phyloP scores from a whole-genome alignment of 148 eudicot species.

The Vaccinium myrtillus region DNA sequence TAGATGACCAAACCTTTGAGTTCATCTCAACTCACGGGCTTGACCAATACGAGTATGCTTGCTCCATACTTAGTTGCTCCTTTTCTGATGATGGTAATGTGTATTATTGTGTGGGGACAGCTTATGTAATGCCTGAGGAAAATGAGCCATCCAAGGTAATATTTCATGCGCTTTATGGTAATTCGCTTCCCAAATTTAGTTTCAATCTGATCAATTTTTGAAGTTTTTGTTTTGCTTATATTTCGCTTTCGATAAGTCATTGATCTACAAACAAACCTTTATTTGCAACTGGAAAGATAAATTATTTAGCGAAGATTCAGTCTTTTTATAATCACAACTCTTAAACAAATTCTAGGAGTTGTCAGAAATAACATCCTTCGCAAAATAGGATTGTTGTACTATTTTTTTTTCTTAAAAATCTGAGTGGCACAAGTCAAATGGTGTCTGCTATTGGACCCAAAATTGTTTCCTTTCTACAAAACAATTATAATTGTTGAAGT shows the following conservation, averaged over 20 bases:
- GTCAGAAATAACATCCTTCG: background rate
- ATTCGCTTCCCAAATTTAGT: background rate
- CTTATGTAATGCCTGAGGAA: constrained; percentile 93
- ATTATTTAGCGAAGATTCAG: background rate
- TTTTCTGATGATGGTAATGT: constrained; percentile 87
- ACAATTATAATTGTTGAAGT: background rate
- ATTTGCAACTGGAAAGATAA: background rate
- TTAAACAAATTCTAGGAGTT: background rate
- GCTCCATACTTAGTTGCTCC: constrained; percentile 93
- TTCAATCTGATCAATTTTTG: background rate
- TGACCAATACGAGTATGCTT: constrained; percentile 86
- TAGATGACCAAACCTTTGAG: constrained; percentile 95
- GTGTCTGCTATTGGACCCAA: background rate
- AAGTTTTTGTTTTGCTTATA: background rate
- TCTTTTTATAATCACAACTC: background rate
- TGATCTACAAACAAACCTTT: background rate
- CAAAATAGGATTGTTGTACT: background rate
- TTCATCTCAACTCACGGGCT: constrained; percentile 81
- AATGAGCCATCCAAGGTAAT: constrained; percentile 93
- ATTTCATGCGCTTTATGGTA: background rate
- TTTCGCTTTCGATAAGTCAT: background rate
- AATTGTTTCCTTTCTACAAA: background rate
- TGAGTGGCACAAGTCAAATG: background rate
- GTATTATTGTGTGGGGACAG: constrained; percentile 95
- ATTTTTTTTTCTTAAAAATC: background rate